phyloP scores from a whole-genome alignment of 306 rosid genomes.

The Vigna radiata region DNA sequence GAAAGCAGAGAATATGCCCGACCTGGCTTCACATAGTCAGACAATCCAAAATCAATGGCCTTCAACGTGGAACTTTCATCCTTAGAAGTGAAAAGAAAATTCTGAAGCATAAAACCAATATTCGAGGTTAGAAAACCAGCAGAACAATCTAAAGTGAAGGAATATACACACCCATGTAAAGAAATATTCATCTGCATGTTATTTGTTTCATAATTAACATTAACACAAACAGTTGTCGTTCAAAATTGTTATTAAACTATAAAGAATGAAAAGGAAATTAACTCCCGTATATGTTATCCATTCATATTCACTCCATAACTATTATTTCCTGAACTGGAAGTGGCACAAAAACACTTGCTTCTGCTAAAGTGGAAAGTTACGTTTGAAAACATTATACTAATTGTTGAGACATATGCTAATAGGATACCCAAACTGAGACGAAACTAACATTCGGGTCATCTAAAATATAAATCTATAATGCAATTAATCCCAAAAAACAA shows the following conservation, averaged over 20 bases:
- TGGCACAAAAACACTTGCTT: neutral
- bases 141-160: slow-evolving; percentile 13
- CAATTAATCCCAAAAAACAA: slow-evolving; percentile 16
- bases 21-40: slow-evolving; percentile 94
- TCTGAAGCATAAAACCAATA: slow-evolving; percentile 58
- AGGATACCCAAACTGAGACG: neutral
- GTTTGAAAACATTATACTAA: neutral
- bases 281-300: neutral
- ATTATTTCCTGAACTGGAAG: neutral
- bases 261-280: slow-evolving; percentile 10
- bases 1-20: slow-evolving; percentile 32
- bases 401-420: neutral
- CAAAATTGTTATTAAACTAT: slow-evolving; percentile 17
- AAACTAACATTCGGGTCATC: neutral
- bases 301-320: neutral
- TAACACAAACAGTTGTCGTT: neutral
- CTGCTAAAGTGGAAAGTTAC: neutral
- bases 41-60: slow-evolving; percentile 84
- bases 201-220: neutral
- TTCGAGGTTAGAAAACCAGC: slow-evolving; percentile 31
- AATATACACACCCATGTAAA: slow-evolving; percentile 10
- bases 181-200: slow-evolving; percentile 2
- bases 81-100: slow-evolving; percentile 72
- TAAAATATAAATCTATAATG: neutral
- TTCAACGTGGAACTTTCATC: slow-evolving; percentile 68